Evolutionary conservation across 208 protist genomes (phyloP).

Genomic region (Herpetomonas tarakana): DNA sequence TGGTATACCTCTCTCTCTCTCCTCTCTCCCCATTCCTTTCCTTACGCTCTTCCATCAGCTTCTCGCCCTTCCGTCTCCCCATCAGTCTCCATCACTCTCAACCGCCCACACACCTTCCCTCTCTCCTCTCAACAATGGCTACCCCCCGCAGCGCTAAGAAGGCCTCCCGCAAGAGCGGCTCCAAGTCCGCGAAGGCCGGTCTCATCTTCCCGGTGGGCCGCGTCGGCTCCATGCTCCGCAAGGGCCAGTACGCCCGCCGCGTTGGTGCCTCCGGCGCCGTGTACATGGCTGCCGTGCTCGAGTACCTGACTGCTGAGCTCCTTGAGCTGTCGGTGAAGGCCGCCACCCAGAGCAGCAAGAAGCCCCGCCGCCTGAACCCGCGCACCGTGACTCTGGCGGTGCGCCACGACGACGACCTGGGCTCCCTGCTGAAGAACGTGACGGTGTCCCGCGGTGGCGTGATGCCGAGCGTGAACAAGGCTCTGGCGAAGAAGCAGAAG

Average conservation of each 20-base stretch:
- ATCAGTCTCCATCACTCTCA: no score
- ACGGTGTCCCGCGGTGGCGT: constrained; percentile 77
- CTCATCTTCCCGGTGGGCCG: constrained; percentile 99
- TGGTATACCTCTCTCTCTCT: no score
- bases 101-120: no score
- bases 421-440: constrained; percentile 62
- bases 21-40: no score
- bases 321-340: constrained; percentile 84
- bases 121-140: constrained; percentile 31
- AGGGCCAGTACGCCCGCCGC: constrained; percentile 96
- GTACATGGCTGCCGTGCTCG: constrained; percentile 98
- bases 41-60: no score
- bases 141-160: constrained; percentile 74
- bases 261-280: constrained; percentile 97
- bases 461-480: constrained; percentile 80
- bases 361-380: constrained; percentile 64
- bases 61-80: no score
- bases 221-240: constrained; percentile 94
- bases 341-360: constrained; percentile 62
- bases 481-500: constrained; percentile 77
- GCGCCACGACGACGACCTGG: constrained; percentile 80
- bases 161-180: constrained; percentile 66
- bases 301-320: constrained; percentile 95
- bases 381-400: constrained; percentile 73
- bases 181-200: constrained; percentile 92